Evolutionary conservation across 345 rosid species (phyloP).

Genomic region (Gossypium raimondii): DNA sequence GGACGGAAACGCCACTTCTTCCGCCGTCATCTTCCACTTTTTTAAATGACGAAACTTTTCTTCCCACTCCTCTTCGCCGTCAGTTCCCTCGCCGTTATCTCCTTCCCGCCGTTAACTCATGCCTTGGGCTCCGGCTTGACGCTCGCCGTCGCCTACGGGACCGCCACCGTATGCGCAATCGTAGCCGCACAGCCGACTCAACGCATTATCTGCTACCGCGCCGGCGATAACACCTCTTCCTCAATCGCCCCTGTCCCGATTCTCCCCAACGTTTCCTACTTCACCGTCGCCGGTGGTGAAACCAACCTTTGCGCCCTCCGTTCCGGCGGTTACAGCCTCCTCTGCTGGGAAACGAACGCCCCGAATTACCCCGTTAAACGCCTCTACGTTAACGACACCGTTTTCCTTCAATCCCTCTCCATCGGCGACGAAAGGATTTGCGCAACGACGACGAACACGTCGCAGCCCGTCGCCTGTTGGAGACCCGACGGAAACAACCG

Average conservation of each 20-base stretch:
- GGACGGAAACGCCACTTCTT: slow-evolving; percentile 15
- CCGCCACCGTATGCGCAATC: slow-evolving; percentile 59
- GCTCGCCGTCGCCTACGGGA: slow-evolving; percentile 39
- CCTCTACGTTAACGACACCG: slow-evolving; percentile 36
- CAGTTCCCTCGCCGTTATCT: neutral
- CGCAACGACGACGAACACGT: slow-evolving; percentile 27
- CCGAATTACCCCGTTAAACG: slow-evolving; percentile 27
- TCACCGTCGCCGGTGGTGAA: slow-evolving; percentile 45
- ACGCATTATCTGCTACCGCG: slow-evolving; percentile 37
- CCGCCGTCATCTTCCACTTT: slow-evolving; percentile 28
- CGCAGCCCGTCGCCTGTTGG: slow-evolving; percentile 39
- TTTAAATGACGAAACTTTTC: slow-evolving; percentile 46
- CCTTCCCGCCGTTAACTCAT: slow-evolving; percentile 18
- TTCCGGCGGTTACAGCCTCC: slow-evolving; percentile 39
- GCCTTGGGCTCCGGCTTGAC: slow-evolving; percentile 63
- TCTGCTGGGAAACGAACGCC: slow-evolving; percentile 46
- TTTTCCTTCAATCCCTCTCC: slow-evolving; percentile 30
- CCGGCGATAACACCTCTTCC: neutral
- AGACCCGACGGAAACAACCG: slow-evolving; percentile 17
- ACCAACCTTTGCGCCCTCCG: slow-evolving; percentile 49
- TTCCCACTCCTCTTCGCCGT: slow-evolving; percentile 10
- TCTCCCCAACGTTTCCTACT: slow-evolving; percentile 45
- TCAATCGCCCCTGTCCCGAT: slow-evolving; percentile 9
- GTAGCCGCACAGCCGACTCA: slow-evolving; percentile 30
- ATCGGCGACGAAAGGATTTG: slow-evolving; percentile 55